phyloP scores from a whole-genome alignment of 495 filamentous ascomycete species.

The Aspergillus kassunensis region DNA sequence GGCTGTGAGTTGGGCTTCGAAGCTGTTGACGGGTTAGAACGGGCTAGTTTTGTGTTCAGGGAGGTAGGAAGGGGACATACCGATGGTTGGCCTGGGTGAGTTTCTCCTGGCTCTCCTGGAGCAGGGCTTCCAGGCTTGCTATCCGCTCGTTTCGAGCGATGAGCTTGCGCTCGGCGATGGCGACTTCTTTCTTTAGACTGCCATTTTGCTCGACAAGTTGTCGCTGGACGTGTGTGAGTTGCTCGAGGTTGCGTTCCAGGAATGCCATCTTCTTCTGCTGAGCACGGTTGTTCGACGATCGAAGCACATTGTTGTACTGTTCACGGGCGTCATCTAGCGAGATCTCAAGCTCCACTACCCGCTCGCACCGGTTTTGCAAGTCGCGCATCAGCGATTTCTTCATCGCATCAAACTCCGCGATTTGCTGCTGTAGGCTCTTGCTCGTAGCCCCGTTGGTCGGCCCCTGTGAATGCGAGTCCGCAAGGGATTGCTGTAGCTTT shows the following conservation, averaged over 20 bases:
- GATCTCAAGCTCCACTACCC: slow-evolving; percentile 96
- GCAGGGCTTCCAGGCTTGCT: slow-evolving; percentile 79
- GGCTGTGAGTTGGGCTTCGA: slow-evolving; percentile 92
- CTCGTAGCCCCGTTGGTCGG: slow-evolving; percentile 65
- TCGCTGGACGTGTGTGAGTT: slow-evolving; percentile 92
- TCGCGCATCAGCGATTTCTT: slow-evolving; percentile 99
- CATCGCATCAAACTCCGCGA: slow-evolving; percentile 98
- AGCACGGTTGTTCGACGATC: slow-evolving; percentile 91
- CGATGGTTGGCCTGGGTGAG: slow-evolving; percentile 91
- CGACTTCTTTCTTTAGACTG: slow-evolving; percentile 95
- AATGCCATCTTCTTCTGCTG: slow-evolving; percentile 99
- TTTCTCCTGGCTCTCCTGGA: slow-evolving; percentile 97
- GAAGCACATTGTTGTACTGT: slow-evolving; percentile 96
- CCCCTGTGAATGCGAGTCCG: slow-evolving; percentile 66
- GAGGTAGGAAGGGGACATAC: slow-evolving; percentile 48
- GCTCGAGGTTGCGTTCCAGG: slow-evolving; percentile 95
- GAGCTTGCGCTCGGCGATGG: slow-evolving; percentile 94
- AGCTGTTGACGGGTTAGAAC: slow-evolving; percentile 49
- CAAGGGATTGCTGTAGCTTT: slow-evolving; percentile 66
- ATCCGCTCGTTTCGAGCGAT: slow-evolving; percentile 96
- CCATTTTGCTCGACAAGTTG: slow-evolving; percentile 98
- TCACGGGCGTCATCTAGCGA: slow-evolving; percentile 94
- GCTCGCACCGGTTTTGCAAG: slow-evolving; percentile 94
- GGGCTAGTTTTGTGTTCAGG: background rate
- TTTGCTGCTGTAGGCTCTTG: slow-evolving; percentile 95